Evolutionary conservation across 2,329 filamentous ascomycete species (phyloP).

Genomic region (Aaosphaeria pasadenensis): DNA sequence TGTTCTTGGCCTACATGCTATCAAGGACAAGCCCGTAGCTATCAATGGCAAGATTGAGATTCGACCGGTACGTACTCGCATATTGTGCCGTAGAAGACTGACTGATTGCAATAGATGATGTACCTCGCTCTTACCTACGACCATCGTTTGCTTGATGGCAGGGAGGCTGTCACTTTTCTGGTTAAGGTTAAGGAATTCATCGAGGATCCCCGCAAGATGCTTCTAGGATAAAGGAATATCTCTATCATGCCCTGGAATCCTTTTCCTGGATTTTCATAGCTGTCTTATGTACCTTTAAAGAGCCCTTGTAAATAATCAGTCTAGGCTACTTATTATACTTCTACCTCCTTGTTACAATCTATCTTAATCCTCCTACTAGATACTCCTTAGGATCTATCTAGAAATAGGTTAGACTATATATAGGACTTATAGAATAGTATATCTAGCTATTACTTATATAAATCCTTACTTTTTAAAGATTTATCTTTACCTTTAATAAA

Average conservation of each 20-base stretch:
- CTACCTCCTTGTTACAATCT: background rate
- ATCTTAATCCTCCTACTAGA: background rate
- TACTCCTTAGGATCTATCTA: background rate
- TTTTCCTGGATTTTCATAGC: background rate
- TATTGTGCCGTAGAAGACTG: background rate
- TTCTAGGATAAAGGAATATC: constrained; percentile 48
- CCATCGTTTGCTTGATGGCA: constrained; percentile 89
- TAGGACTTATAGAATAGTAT: background rate
- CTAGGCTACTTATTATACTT: background rate
- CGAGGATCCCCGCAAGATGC: constrained; percentile 91
- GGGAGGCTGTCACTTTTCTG: constrained; percentile 93
- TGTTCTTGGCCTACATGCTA: constrained; percentile 89
- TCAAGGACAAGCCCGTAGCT: constrained; percentile 88
- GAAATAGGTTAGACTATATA: background rate
- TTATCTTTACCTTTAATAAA: background rate
- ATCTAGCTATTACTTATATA: constrained; percentile 1
- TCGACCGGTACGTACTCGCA: constrained; percentile 59
- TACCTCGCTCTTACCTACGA: constrained; percentile 97
- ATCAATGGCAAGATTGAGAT: constrained; percentile 94
- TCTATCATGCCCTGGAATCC: background rate
- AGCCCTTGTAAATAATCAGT: background rate
- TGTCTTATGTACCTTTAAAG: background rate
- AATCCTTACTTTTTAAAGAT: constrained; percentile 1
- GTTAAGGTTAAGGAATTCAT: constrained; percentile 98
- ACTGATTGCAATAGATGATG: constrained; percentile 69